A percentile compares a stretch with the other conserved stretches of the same genome.
Evolutionary conservation across 768 basidiomycete species (phyloP).

Genomic region (Collybia sp.): DNA sequence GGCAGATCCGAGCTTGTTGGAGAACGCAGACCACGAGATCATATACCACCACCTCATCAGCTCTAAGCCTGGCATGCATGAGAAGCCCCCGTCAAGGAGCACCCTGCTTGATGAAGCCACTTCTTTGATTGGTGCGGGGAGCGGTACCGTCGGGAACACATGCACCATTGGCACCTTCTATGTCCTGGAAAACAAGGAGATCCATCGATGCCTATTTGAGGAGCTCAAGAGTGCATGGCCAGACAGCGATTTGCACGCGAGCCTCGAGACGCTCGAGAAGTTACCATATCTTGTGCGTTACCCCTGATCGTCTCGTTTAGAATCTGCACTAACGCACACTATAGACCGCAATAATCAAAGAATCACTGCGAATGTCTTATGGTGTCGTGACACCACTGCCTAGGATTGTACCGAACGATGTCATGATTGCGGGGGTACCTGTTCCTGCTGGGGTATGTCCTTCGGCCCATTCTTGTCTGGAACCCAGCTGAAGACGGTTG

Average conservation of each 20-base stretch:
- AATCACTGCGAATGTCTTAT: constrained; percentile 36
- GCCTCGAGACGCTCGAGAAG: constrained; percentile 34
- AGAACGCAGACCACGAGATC: constrained; percentile 27
- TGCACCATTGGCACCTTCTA: constrained; percentile 31
- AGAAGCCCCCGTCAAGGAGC: constrained; percentile 23
- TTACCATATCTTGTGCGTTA: constrained; percentile 41
- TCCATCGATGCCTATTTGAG: constrained; percentile 17
- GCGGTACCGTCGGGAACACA: constrained; percentile 37
- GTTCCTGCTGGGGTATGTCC: constrained; percentile 36
- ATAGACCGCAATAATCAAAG: constrained; percentile 45
- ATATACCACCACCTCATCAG: constrained; percentile 32
- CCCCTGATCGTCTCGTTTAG: too few relatives aligned
- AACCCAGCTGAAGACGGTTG: not conserved
- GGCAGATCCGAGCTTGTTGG: constrained; percentile 23
- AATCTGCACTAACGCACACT: too few relatives aligned
- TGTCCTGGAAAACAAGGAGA: constrained; percentile 25
- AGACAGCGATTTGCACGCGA: constrained; percentile 18
- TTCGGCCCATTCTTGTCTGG: too few relatives aligned
- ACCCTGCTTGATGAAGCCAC: constrained; percentile 30
- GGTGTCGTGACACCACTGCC: too few relatives aligned
- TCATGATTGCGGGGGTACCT: constrained; percentile 25
- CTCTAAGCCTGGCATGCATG: constrained; percentile 24
- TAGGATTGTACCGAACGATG: constrained; percentile 27
- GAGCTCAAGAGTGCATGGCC: too few relatives aligned
- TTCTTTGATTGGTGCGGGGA: constrained; percentile 34